Base-by-base conservation (phyloP, 2,329 filamentous ascomycete species). In the Pezicula rhizophila region DNA sequence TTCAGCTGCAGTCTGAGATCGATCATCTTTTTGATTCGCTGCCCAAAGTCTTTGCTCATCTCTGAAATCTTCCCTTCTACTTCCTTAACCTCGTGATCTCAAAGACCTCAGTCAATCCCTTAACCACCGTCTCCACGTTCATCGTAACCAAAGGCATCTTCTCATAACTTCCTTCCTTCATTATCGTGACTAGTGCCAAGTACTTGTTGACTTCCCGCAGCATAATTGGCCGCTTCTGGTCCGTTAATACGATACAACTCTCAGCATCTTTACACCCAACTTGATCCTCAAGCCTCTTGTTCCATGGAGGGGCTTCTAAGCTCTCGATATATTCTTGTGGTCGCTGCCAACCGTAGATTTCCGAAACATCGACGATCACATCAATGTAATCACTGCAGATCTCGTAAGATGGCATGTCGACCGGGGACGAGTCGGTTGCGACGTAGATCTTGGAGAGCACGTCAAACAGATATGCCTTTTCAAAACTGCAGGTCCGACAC, bases 381-480 rank as follows among this genome's bases (percentile, higher is more conserved):
- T 99, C 93, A 59, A 99, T 96, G 66, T 96, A 97, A 66, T 99
- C 93, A 44, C 89, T 95, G 71, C 93, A 99, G 63, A 97, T 95
- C 71, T 97, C 93, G 67, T 99, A 99, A 65, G 88, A 92, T 38
- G 88, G 87, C 77, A 96, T 93, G 63, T 97, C 92, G 28, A 92
- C 89, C 0, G 92, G 92, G 35, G 88, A 86, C 26, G 86, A 93
- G 66, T 99, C 93, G 5, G 92, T 96, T 1, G 93, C 93, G 59
- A 99, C 95, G 71, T 99, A 99, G 54, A 99, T 96, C 72, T 99
- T 99, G 70, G 89, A 95, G 59, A 95, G 80, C 8, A 97, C 91
- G 64, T 99, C 95, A 65, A 99, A 99, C 6, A 99, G 81, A 66
- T 99, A 99, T 3, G 91, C 92, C 70, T 99, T 99, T 66, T 97